These are phyloP conservation scores for Nakaseomyces uthaithaninus DNA, from an alignment of 1,139 yeast genomes.

Conservation along the genomic window DNA sequence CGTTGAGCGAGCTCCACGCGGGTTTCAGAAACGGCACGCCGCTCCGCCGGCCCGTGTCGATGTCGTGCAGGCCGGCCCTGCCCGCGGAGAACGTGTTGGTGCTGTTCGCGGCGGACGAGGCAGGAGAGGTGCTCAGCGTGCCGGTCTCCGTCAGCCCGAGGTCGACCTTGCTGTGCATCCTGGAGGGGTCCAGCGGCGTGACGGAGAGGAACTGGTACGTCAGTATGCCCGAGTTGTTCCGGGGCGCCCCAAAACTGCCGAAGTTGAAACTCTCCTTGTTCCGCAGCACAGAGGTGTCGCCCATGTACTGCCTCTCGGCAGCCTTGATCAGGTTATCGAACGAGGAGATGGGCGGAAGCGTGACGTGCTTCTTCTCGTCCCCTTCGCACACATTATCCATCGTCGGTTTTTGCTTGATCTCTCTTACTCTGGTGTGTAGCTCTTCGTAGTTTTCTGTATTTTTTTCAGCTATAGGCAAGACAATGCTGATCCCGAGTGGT, in stretches of 20 bases:
- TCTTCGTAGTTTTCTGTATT: too few species aligned
- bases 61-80: not conserved
- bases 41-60: not conserved
- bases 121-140: not conserved
- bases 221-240: conserved; percentile 6
- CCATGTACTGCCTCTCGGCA: conserved; percentile 13
- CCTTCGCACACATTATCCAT: conserved; percentile 1
- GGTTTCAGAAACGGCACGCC: conserved; percentile 3
- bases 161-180: conserved; percentile 5
- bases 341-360: conserved; percentile 26
- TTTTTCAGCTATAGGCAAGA: too few species aligned
- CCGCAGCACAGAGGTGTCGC: not conserved
- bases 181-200: conserved; percentile 4
- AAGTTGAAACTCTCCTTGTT: conserved; percentile 1
- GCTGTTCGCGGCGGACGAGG: not conserved
- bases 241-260: not conserved
- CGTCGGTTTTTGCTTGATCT: not conserved
- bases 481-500: too few species aligned
- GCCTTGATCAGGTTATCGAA: conserved; percentile 23
- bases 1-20: conserved; percentile 1
- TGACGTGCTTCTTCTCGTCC: conserved; percentile 8
- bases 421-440: not conserved
- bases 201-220: conserved; percentile 3
- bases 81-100: not conserved
- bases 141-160: not conserved